Evolutionary conservation across 495 filamentous ascomycete genomes (phyloP).

Genomic region (Annulohypoxylon stygium): DNA sequence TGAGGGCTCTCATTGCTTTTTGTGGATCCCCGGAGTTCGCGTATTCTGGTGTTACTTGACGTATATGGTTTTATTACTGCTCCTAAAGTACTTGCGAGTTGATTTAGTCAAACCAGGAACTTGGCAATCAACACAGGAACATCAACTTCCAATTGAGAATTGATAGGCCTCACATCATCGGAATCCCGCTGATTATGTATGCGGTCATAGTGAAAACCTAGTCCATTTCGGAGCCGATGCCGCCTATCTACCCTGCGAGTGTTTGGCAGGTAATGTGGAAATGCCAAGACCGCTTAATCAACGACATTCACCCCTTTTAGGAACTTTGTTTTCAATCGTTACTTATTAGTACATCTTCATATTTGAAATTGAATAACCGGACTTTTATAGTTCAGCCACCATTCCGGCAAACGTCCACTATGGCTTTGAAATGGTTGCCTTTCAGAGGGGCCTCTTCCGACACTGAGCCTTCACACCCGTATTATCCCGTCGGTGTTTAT

Average conservation of each 20-base stretch:
- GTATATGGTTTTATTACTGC: neutral
- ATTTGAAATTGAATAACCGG: conserved; percentile 15
- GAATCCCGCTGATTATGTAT: conserved; percentile 11
- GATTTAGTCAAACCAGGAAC: no score
- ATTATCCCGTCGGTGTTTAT: conserved; percentile 73
- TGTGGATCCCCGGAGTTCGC: neutral
- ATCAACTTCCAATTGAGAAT: neutral
- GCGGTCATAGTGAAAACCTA: neutral
- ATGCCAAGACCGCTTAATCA: conserved; percentile 25
- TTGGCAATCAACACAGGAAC: no score
- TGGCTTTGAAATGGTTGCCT: conserved; percentile 30
- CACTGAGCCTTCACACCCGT: conserved; percentile 68
- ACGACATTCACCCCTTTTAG: conserved; percentile 15
- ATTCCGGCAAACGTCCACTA: neutral
- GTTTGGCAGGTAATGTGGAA: neutral
- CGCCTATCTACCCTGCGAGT: conserved; percentile 25
- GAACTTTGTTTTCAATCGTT: conserved; percentile 2
- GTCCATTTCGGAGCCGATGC: conserved; percentile 36
- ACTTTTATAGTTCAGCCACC: conserved; percentile 13
- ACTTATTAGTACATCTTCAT: neutral
- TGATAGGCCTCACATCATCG: neutral
- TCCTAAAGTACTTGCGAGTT: neutral
- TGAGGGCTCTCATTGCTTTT: conserved; percentile 35
- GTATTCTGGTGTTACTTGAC: neutral
- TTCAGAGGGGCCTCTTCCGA: conserved; percentile 11